A percentile compares a stretch with the other conserved stretches of the same genome.
Evolutionary conservation across 106 monocot species (phyloP).

Genomic region (Phalaenopsis equestris): DNA sequence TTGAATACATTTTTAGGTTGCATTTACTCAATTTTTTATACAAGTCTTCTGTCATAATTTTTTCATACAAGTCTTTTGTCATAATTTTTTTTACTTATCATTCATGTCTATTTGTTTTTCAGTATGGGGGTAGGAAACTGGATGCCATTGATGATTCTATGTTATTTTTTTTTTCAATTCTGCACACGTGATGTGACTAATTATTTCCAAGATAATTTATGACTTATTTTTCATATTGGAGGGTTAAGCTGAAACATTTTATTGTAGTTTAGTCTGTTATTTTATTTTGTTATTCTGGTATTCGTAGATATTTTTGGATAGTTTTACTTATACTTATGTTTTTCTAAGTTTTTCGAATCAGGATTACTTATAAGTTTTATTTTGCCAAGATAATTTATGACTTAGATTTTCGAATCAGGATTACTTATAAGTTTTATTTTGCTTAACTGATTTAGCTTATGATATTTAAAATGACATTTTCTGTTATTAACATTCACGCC

Average conservation of each 20-base stretch:
- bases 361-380: not conserved
- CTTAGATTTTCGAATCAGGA: no score
- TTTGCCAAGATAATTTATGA: no score
- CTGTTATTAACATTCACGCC: not conserved
- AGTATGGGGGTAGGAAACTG: not conserved
- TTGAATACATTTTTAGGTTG: not conserved
- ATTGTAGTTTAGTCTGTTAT: not conserved
- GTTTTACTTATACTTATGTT: no score
- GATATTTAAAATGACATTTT: not conserved
- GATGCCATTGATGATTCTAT: not conserved
- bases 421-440: not conserved
- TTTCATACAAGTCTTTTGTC: not conserved
- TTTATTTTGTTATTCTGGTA: not conserved
- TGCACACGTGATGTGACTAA: not conserved
- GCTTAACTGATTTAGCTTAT: not conserved
- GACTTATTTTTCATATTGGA: not conserved
- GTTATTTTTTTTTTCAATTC: not conserved
- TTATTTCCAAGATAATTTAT: not conserved
- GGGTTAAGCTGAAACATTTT: not conserved
- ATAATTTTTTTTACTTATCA: not conserved
- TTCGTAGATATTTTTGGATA: not conserved
- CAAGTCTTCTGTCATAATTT: not conserved
- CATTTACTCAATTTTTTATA: not conserved
- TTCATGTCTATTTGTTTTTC: not conserved
- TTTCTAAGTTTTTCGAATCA: no score